Evolutionary conservation across 2,329 filamentous ascomycete genomes (phyloP), one percentile per base, ranked within the genome.

Genomic region (Stromatinia cepivora): DNA sequence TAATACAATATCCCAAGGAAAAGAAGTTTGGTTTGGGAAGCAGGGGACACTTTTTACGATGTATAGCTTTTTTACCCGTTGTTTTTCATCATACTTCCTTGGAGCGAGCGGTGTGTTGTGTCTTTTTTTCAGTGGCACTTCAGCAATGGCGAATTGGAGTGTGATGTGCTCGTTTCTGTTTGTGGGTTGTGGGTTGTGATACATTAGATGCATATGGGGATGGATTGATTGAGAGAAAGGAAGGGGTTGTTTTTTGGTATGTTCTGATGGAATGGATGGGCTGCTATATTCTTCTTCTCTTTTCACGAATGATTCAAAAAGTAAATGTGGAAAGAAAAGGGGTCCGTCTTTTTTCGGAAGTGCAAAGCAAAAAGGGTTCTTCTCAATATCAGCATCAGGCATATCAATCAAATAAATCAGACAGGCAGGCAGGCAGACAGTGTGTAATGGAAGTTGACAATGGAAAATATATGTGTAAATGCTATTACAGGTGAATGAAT

Each of bases 71-170:
- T 71, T 74, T 70, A 63, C 73, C 74, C 63, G 70, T 63, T 63
- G 69, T 52, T 63, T 25, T 42, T 20, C 61, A 63, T 63, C 61
- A 52, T 63, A 63, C 61, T 63, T 63, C 75, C 52, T 39, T 63
- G 61, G 61, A 63, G 61, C 46, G 46, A 52, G 46, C 31, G 61
- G 61, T 28, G 61, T 63, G 61, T 63, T 39, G 46, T 46, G 61
- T 63, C 61, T 63, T 52, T 39, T 63, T 34, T 39, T 36, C 61
- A 63, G 31, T 39, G 36, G 53, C 50, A 66, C 17, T 54, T 72
- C 73, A 75, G 72, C 71, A 75, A 75, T 58, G 76, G 76, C 75
- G 76, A 77, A 77, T 63, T 69, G 10, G 75, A 75, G 72, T 73
- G 72, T 39, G 25, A 46, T 63, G 46, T 63, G 36, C 28, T 45